Percentiles rank a stretch among this genome's conserved stretches.
Conservation (phyloP, 345 rosid species). For the Linum tenue region DNA sequence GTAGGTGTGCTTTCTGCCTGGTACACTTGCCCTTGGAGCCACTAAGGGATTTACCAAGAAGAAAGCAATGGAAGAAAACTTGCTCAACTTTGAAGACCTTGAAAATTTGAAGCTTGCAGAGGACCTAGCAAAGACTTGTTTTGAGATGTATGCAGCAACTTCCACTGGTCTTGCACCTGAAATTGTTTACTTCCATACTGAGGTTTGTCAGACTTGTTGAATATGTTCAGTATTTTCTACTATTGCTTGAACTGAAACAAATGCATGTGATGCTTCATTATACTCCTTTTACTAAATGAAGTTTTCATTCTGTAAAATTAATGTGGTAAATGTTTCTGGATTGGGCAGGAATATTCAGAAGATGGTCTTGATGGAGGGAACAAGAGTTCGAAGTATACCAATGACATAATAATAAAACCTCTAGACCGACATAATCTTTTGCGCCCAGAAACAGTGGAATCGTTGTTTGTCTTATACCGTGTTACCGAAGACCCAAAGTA, state of each 20-base stretch:
- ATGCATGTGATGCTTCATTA: background rate
- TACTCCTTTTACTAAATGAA: constrained; percentile 4
- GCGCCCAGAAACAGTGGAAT: constrained; percentile 97
- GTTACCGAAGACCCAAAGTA: constrained; percentile 82
- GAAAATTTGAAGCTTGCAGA: constrained; percentile 95
- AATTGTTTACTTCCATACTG: constrained; percentile 87
- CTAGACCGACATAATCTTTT: constrained; percentile 87
- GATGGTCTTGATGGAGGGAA: constrained; percentile 86
- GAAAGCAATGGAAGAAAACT: constrained; percentile 65
- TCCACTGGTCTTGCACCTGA: constrained; percentile 97
- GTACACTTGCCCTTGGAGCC: constrained; percentile 93
- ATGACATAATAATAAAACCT: constrained; percentile 80
- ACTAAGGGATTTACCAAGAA: constrained; percentile 81
- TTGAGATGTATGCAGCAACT: constrained; percentile 90
- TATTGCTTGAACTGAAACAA: constrained; percentile 1
- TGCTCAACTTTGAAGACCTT: constrained; percentile 75
- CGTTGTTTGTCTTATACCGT: constrained; percentile 73
- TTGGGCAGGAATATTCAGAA: constrained; percentile 68
- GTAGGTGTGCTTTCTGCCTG: constrained; percentile 95
- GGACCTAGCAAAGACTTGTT: constrained; percentile 81
- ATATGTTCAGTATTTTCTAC: background rate
- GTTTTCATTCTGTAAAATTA: background rate
- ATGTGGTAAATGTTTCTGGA: constrained; percentile 18
- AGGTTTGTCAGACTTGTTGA: constrained; percentile 35
- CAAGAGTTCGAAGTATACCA: constrained; percentile 54